These are phyloP conservation scores for Phytophthora boehmeriae DNA, from an alignment of 352 stramenopile species.

Conservation along the genomic window DNA sequence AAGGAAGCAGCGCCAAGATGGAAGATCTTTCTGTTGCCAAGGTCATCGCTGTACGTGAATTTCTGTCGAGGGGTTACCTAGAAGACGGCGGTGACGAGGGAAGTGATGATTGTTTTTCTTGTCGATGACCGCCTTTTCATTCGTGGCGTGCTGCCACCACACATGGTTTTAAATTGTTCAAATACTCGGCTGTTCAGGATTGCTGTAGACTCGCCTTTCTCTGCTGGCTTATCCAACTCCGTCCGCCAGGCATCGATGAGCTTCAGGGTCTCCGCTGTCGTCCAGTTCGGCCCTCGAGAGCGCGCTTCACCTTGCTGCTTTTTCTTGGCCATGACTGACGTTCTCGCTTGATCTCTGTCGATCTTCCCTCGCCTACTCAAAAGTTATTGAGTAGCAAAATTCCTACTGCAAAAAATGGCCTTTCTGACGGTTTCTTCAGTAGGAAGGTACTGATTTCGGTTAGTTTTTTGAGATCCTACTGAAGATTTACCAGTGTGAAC, in stretches of 20 bases:
- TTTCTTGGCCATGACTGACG: background rate
- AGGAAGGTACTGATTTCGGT: background rate
- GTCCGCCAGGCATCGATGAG: background rate
- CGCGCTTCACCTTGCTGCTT: background rate
- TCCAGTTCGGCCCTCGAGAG: background rate
- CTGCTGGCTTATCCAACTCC: background rate
- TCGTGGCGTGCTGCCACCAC: background rate
- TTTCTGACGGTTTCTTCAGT: background rate
- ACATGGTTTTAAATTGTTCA: background rate
- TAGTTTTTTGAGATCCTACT: background rate
- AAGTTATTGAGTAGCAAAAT: background rate
- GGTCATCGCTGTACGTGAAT: too few relatives aligned
- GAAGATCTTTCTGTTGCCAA: too few relatives aligned
- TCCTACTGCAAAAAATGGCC: background rate
- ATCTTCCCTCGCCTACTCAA: background rate
- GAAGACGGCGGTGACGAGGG: too few relatives aligned
- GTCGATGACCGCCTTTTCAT: background rate
- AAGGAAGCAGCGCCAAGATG: too few relatives aligned
- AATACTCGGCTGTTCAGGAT: background rate
- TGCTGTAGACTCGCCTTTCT: background rate
- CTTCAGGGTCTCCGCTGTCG: background rate
- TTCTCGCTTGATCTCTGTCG: background rate
- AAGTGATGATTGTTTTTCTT: background rate
- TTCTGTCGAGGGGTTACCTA: too few relatives aligned
- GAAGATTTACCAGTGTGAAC: background rate